Base-by-base conservation (phyloP, 2,329 filamentous ascomycete species). In the Fusarium sp. region DNA sequence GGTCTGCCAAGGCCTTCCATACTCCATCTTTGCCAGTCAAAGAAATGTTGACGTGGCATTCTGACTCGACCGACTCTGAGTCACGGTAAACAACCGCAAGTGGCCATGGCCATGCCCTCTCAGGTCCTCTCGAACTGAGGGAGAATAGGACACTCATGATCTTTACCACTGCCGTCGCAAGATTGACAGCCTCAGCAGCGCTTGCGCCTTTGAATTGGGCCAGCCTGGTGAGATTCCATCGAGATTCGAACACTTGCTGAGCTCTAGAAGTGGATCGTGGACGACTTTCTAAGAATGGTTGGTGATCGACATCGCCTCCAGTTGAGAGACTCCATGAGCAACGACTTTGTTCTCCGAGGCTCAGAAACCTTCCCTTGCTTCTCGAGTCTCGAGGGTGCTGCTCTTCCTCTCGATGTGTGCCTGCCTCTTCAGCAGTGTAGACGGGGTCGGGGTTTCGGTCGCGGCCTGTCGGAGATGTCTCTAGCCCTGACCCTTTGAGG, bases 101-200 rank as follows among this genome's bases (percentile, higher is more conserved):
- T 4, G 18, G 8, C 41, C 64, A 66, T 20, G 27, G 6, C 57
- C 6, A 27, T 27, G 24, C 24, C 24, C 3, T 27, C 4, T 27
- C 24, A 5, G 24, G 24, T 3, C 1, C 24, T 27, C 4, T 5
- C 3, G 24, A 50, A 2, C 16, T 1, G 4, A 22, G 10, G 1
- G 64, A 57, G 5, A 67, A 35, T 2, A 67, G n/a, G 4, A 45
- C 7, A 1, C 22, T 22, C 43, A 62, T 5, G 2, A 48, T 20
- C 6, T 67, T 37, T 14, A 62, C 57, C n/a, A 67, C 57, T 0
- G 57, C 57, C 5, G 35, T 54, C 3, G n/a, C 64, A 9, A 67
- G 48, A 31, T 54, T 62, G 16, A 62, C 3, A 1, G 64, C 64
- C 10, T 43, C 27, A 3, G 24, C 2, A 18, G 57, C n/a, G 8